A percentile compares a stretch with the other conserved stretches of the same genome.
These are phyloP conservation scores for Rubia tinctorum DNA, from an alignment of 305 asterid genomes.

Conservation along the genomic window DNA sequence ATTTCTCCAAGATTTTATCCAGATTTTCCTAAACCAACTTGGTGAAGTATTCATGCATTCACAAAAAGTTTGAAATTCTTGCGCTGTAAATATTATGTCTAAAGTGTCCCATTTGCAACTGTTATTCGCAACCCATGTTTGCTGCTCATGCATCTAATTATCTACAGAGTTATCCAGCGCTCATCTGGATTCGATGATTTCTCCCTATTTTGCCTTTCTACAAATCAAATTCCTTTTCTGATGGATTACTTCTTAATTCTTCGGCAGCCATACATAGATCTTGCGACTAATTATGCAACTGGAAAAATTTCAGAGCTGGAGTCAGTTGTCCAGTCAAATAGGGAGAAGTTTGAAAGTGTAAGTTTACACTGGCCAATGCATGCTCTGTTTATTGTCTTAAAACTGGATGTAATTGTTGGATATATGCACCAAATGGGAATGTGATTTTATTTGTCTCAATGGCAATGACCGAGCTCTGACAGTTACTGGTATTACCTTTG, in stretches of 20 bases:
- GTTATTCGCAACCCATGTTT: too few species aligned
- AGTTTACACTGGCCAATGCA: conserved; percentile 28
- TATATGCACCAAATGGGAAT: conserved; percentile 5
- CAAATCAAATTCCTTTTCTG: background rate
- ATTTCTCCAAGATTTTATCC: background rate
- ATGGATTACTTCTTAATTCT: conserved; percentile 12
- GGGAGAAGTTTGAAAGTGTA: conserved; percentile 74
- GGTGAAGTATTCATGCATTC: background rate
- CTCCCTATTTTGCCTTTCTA: background rate
- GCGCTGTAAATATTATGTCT: background rate
- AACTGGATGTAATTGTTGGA: conserved; percentile 13
- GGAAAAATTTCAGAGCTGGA: conserved; percentile 86
- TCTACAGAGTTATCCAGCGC: too few species aligned
- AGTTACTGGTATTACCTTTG: background rate
- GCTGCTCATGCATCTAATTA: too few species aligned
- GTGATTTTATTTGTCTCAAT: conserved; percentile 5
- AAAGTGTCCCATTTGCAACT: background rate
- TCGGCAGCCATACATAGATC: conserved; percentile 79
- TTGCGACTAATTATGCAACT: conserved; percentile 60
- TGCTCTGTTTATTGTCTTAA: conserved; percentile 1
- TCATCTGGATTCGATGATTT: background rate
- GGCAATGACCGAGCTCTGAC: background rate
- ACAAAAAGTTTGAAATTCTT: background rate
- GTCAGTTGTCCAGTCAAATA: conserved; percentile 54
- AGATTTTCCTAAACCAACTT: background rate